Conservation (phyloP, 257 asterid genomes). For the Nyctanthes arbortristis region DNA sequence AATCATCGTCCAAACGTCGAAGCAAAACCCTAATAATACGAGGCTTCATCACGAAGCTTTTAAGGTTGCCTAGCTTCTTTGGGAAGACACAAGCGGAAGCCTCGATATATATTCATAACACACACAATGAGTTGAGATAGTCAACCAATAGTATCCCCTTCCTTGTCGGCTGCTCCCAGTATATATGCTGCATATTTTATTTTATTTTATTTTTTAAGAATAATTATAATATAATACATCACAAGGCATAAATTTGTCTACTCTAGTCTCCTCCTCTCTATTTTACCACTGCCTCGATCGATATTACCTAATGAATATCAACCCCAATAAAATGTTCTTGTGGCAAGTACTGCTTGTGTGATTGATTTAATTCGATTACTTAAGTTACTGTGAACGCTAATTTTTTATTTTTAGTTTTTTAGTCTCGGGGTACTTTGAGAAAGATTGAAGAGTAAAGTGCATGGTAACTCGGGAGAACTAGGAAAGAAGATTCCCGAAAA, state of each 20-base stretch:
- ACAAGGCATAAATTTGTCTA: conserved; percentile 11
- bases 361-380: too few species aligned
- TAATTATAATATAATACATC: too few species aligned
- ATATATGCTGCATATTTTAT: too few species aligned
- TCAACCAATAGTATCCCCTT: conserved; percentile 32
- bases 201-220: too few species aligned
- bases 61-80: conserved; percentile 51
- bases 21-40: conserved; percentile 47
- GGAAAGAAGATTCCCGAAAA: background rate
- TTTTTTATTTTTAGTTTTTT: too few species aligned
- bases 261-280: conserved; percentile 10
- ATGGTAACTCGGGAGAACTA: background rate
- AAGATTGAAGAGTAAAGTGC: background rate
- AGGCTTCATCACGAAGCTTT: conserved; percentile 52
- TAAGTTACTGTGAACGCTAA: too few species aligned
- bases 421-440: too few species aligned
- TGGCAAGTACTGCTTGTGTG: too few species aligned
- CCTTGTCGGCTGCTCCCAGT: conserved; percentile 49
- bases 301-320: conserved; percentile 18
- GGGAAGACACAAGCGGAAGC: conserved; percentile 43
- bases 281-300: conserved; percentile 22
- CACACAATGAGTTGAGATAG: conserved; percentile 30
- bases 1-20: too few species aligned
- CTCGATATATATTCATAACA: conserved; percentile 9
- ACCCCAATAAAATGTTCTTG: too few species aligned